Conservation (phyloP, 352 stramenopile genomes). For the Phytophthora tentaculata region DNA sequence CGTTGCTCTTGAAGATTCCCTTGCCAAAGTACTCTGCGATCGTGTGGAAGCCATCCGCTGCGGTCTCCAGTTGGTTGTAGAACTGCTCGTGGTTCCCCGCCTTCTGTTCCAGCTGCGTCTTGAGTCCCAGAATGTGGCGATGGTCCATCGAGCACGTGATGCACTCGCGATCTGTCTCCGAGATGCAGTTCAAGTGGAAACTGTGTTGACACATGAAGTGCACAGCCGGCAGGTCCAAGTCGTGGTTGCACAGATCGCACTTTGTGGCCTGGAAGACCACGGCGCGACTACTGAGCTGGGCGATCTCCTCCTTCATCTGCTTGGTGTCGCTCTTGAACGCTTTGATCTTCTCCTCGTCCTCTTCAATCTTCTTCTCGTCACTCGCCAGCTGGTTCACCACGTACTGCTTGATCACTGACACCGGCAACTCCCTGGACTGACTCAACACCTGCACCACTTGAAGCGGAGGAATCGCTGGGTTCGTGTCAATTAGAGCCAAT, state of each 20-base stretch:
- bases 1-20: slow-evolving; percentile 90
- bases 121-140: slow-evolving; percentile 83
- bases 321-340: slow-evolving; percentile 88
- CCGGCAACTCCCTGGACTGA: slow-evolving; percentile 79
- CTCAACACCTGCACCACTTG: slow-evolving; percentile 89
- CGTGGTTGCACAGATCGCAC: slow-evolving; percentile 89
- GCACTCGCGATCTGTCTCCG: slow-evolving; percentile 88
- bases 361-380: slow-evolving; percentile 84
- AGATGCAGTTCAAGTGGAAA: slow-evolving; percentile 92
- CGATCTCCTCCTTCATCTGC: slow-evolving; percentile 92
- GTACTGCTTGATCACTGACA: slow-evolving; percentile 87
- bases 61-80: slow-evolving; percentile 92
- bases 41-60: slow-evolving; percentile 88
- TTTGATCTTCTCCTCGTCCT: slow-evolving; percentile 89
- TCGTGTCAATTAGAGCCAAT: slow-evolving; percentile 79
- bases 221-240: slow-evolving; percentile 90
- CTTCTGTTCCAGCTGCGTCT: slow-evolving; percentile 89
- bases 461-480: slow-evolving; percentile 81
- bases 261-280: slow-evolving; percentile 93
- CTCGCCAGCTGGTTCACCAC: slow-evolving; percentile 84
- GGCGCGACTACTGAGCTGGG: slow-evolving; percentile 80
- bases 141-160: slow-evolving; percentile 90
- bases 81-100: slow-evolving; percentile 93
- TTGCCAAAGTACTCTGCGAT: slow-evolving; percentile 94
- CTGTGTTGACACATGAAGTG: slow-evolving; percentile 93